Percentiles rank a stretch among this genome's conserved stretches.
Conservation (phyloP, 768 basidiomycete species). For the Naganishia randhawae region DNA sequence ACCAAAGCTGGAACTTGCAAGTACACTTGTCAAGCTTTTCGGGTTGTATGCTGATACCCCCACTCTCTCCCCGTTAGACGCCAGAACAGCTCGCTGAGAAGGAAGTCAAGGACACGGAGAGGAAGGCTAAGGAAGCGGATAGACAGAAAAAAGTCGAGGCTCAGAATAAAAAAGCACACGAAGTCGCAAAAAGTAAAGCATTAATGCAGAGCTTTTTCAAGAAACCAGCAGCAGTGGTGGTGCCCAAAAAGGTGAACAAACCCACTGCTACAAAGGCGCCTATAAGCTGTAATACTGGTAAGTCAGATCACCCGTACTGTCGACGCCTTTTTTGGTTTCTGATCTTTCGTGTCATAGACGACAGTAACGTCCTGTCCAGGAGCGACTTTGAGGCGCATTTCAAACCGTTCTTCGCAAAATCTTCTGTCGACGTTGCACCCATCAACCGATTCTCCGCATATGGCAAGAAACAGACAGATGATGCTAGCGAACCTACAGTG, state of each 20-base stretch:
- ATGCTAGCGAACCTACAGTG: neutral
- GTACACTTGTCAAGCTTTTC: neutral
- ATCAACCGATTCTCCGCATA: slow-evolving; percentile 31
- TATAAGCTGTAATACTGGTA: slow-evolving; percentile 17
- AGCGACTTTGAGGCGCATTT: slow-evolving; percentile 40
- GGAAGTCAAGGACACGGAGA: slow-evolving; percentile 22
- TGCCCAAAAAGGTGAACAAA: neutral
- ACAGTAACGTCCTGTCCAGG: neutral
- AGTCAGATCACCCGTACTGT: neutral
- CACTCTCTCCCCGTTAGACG: neutral
- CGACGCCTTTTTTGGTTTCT: neutral
- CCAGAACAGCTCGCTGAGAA: slow-evolving; percentile 20
- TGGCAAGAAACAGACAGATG: neutral
- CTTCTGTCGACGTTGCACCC: slow-evolving; percentile 42
- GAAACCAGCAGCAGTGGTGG: slow-evolving; percentile 6
- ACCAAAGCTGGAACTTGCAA: slow-evolving; percentile 11
- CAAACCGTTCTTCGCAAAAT: slow-evolving; percentile 33
- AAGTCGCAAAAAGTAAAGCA: slow-evolving; percentile 14
- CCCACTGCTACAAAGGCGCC: neutral
- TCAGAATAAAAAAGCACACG: neutral
- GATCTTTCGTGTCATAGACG: neutral
- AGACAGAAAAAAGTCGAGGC: slow-evolving; percentile 5
- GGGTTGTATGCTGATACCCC: neutral
- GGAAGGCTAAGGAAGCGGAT: slow-evolving; percentile 15
- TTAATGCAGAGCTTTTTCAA: slow-evolving; percentile 26